phyloP scores from a whole-genome alignment of 441 rosid species.

The Flueggea neowawraea region DNA sequence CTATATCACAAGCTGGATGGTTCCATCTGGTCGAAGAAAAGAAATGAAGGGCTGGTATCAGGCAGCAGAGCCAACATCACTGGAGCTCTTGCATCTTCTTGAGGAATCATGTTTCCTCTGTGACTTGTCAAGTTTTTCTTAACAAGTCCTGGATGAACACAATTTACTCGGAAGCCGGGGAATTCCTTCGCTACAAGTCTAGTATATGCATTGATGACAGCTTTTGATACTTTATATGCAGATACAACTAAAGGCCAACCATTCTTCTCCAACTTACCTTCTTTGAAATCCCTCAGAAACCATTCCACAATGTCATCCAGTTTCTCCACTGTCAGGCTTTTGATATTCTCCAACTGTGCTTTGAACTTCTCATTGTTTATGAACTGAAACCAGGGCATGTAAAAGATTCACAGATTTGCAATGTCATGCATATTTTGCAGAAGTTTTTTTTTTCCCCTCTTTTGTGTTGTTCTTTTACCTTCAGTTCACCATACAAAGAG shows the following conservation, averaged over 20 bases:
- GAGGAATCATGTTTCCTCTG: constrained; percentile 3
- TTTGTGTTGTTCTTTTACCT: background rate
- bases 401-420: no score
- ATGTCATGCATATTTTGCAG: no score
- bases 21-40: no score
- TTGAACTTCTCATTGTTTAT: background rate
- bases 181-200: constrained; percentile 4
- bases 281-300: background rate
- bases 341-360: background rate
- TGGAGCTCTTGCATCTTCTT: constrained; percentile 18
- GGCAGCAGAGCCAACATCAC: constrained; percentile 14
- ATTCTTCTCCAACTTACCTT: background rate
- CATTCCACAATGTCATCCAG: constrained; percentile 1
- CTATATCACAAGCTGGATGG: no score
- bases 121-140: constrained; percentile 12
- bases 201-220: constrained; percentile 1
- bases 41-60: constrained; percentile 7
- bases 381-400: background rate
- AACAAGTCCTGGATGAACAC: constrained; percentile 12
- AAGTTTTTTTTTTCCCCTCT: no score
- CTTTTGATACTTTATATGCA: constrained; percentile 9
- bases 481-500: background rate
- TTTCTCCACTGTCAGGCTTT: constrained; percentile 1
- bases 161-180: constrained; percentile 4
- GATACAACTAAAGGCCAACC: constrained; percentile 1